Conservation (phyloP, 139 green algal genomes). For the Ettlia oleoabundans region DNA sequence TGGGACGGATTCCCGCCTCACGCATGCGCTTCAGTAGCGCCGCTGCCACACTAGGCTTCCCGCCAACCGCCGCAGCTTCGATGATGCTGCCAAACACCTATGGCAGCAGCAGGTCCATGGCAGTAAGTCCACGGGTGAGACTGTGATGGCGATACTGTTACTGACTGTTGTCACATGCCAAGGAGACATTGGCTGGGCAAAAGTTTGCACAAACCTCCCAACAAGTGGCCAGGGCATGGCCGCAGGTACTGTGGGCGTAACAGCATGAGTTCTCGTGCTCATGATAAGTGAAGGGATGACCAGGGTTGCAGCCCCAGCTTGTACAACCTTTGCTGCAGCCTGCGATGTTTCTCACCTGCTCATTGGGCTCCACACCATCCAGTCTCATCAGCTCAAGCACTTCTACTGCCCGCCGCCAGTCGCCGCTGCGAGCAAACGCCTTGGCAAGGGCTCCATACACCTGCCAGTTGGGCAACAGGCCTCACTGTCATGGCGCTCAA, state of each 20-base stretch:
- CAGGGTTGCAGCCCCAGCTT: not conserved
- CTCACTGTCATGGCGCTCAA: too few relatives aligned
- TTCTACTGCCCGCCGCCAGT: constrained; percentile 6
- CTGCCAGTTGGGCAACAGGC: too few relatives aligned
- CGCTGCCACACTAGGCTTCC: constrained; percentile 8
- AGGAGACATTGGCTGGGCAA: too few relatives aligned
- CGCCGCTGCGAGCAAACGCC: constrained; percentile 24
- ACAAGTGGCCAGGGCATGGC: too few relatives aligned
- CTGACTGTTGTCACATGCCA: too few relatives aligned
- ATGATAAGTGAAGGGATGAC: too few relatives aligned
- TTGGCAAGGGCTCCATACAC: constrained; percentile 35
- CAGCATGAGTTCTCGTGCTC: too few relatives aligned
- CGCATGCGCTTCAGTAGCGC: constrained; percentile 80
- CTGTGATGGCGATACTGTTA: not conserved
- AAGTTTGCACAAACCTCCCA: too few relatives aligned
- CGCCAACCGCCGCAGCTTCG: constrained; percentile 18
- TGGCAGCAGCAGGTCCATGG: not conserved
- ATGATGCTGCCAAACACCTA: constrained; percentile 29
- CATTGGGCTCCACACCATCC: constrained; percentile 16
- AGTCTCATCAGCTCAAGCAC: constrained; percentile 23
- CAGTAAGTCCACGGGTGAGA: not conserved
- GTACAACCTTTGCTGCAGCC: not conserved
- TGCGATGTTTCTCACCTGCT: constrained; percentile 1
- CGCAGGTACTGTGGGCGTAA: too few relatives aligned
- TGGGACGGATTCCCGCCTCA: constrained; percentile 60